Conservation (phyloP, 2,329 filamentous ascomycete species). For the Aspergillus sp. region DNA sequence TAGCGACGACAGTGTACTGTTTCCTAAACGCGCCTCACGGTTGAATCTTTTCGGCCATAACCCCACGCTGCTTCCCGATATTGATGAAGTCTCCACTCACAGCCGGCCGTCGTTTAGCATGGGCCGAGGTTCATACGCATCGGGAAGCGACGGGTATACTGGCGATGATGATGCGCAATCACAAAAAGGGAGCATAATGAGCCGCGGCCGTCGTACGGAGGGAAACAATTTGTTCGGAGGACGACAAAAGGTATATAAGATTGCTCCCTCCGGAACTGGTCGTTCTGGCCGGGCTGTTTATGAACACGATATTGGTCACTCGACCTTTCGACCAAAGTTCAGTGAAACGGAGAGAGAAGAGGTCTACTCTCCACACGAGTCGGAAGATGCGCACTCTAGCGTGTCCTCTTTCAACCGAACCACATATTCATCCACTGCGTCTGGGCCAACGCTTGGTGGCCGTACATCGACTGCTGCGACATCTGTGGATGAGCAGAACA, state of each 20-base stretch:
- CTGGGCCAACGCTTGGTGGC: slow-evolving; percentile 65
- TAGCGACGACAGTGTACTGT: slow-evolving; percentile 89
- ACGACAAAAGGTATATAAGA: slow-evolving; percentile 91
- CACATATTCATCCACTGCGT: slow-evolving; percentile 81
- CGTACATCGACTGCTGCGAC: slow-evolving; percentile 85
- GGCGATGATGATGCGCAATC: slow-evolving; percentile 64
- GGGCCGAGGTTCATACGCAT: slow-evolving; percentile 65
- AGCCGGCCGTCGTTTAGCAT: slow-evolving; percentile 57
- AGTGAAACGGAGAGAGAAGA: slow-evolving; percentile 54
- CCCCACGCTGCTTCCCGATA: slow-evolving; percentile 68
- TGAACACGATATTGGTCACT: slow-evolving; percentile 76
- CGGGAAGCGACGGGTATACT: slow-evolving; percentile 58
- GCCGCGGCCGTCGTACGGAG: slow-evolving; percentile 75
- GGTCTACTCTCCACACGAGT: slow-evolving; percentile 40
- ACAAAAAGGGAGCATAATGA: slow-evolving; percentile 73
- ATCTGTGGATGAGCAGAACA: slow-evolving; percentile 73
- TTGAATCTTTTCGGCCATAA: slow-evolving; percentile 69
- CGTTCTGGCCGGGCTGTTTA: slow-evolving; percentile 67
- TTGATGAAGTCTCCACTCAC: slow-evolving; percentile 79
- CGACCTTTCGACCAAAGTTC: slow-evolving; percentile 73
- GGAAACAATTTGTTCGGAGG: slow-evolving; percentile 94
- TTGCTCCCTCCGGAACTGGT: slow-evolving; percentile 54
- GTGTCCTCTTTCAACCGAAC: slow-evolving; percentile 75
- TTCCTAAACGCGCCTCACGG: slow-evolving; percentile 76
- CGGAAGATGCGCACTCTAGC: slow-evolving; percentile 51